Base-by-base conservation (phyloP, 2,329 filamentous ascomycete genomes). In the Penicillium sp. region DNA sequence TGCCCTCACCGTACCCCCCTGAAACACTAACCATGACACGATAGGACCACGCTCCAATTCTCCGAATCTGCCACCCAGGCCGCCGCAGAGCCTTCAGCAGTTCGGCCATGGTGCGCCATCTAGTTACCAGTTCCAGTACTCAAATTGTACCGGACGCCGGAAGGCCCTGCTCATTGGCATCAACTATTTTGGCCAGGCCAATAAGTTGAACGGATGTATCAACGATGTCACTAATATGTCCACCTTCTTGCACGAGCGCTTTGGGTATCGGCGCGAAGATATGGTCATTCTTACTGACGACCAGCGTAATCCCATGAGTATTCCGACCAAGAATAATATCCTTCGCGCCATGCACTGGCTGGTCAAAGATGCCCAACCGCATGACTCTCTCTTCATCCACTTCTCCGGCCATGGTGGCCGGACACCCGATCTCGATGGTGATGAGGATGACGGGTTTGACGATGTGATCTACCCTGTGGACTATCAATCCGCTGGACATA, bases 141-240 rank as follows among this genome's bases (percentile, higher is more conserved):
- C 93, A 49, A 89, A 89, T 65, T 98, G 93, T 76, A 96, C 91
- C 3, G 94, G 93, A 56, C 87, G 89, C 65, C 85, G 93, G 73
- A 97, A 96, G 80, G 94, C 93, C 2, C 82, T 97, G 17, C 81
- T 98, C 57, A 94, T 97, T 69, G 94, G 94, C 45, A 97, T 97
- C 82, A 97, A 97, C 81, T 97, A 98, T 79, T 95, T 96, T 74
- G 90, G 91, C 53, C 93, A 97, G 79, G 87, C 91, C 56, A 93
- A 93, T 49, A 90, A 96, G 81, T 83, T 97, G 33, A 84, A 91
- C 63, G 94, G 94, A 38, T 98, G 94, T 74, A 97, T 97, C 83
- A 97, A 98, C 77, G 94, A 98, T 76, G 94, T 97, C 53, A 91
- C 93, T 77, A 97, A 97, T 80, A 96, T 98, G 92, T 96, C 92